A percentile compares a stretch with the other conserved stretches of the same genome.
Evolutionary conservation across 805 yeast genomes (phyloP).

Genomic region (Scheffersomyces stipitis): DNA sequence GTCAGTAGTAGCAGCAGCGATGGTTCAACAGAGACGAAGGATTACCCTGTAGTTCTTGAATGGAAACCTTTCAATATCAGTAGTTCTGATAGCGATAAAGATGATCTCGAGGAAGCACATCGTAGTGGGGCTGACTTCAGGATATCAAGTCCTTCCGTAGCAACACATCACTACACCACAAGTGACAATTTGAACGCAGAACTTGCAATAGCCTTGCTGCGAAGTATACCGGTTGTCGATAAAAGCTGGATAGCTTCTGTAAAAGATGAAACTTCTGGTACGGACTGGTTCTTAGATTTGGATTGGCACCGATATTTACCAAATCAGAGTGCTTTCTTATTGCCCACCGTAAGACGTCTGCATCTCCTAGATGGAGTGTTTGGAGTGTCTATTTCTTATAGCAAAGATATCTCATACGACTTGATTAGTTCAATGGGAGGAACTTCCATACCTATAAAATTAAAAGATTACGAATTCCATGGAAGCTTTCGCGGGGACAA

Average conservation of each 20-base stretch:
- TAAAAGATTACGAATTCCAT: background rate
- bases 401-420: conserved; percentile 4
- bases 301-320: conserved; percentile 16
- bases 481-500: conserved; percentile 3
- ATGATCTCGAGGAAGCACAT: too few relatives aligned
- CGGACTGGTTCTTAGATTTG: conserved; percentile 22
- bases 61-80: background rate
- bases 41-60: background rate
- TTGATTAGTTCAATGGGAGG: conserved; percentile 19
- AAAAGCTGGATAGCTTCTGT: conserved; percentile 22
- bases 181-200: conserved; percentile 11
- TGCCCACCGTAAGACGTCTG: conserved; percentile 13
- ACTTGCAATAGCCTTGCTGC: conserved; percentile 26
- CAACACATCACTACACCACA: conserved; percentile 23
- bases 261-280: conserved; percentile 8
- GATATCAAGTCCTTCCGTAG: conserved; percentile 12
- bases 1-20: too few relatives aligned
- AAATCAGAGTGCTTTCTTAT: conserved; percentile 5
- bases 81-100: background rate
- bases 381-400: conserved; percentile 7
- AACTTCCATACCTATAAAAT: background rate
- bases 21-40: background rate
- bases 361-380: conserved; percentile 12
- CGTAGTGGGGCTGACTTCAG: conserved; percentile 11
- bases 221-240: conserved; percentile 28